Base-by-base conservation (phyloP, 768 basidiomycete genomes). In the Kwoniella pini region DNA sequence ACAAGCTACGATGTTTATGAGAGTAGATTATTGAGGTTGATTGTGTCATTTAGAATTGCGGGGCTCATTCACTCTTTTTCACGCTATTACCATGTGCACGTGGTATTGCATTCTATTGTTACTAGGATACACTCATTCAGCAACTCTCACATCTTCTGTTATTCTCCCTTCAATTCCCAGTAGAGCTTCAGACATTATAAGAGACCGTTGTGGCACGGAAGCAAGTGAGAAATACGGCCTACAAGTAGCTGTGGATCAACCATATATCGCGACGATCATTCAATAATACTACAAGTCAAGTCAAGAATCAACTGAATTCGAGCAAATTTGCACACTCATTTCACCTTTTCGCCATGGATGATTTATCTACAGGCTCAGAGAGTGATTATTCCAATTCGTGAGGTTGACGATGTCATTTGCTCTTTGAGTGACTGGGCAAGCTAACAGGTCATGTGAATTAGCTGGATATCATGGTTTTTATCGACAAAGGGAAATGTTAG, bases 381-480 rank as follows among this genome's bases (percentile, higher is more conserved):
- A 93, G 91, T 30, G 93, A 95, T 75, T 95, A 96, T 78, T 91
- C 93, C 63, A 95, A 91, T 63, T 74, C 75, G 93, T 94, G 69
- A 76, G 87, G 71, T 27, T 19, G 5, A 15, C 28, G 12, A 15
- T 21, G 19, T 39, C 43, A 7, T 36, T 36, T 7, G 55, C 12
- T n/a, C 17, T 42, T 48, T 19, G 45, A 52, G 36, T 40, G 40
- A 27, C 9, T 40, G n/a, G n/a, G n/a, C 44, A 33, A 9, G 26
- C 21, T 49, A 9, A 28, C 48, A 22, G 27, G n/a, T 36, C 7
- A 4, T 13, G 5, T 19, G 3, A 3, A 13, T 21, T 28, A 94
- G 91, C 45, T 97, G 93, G 93, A 94, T 95, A 69, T 91, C 92
- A 3, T 97, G 93, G 93, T 96, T 97, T 74, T 82, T 97, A 4